Percentiles rank a stretch among this genome's conserved stretches.
Evolutionary conservation across 129 eudicot species (phyloP).

Genomic region (Apium graveolens): DNA sequence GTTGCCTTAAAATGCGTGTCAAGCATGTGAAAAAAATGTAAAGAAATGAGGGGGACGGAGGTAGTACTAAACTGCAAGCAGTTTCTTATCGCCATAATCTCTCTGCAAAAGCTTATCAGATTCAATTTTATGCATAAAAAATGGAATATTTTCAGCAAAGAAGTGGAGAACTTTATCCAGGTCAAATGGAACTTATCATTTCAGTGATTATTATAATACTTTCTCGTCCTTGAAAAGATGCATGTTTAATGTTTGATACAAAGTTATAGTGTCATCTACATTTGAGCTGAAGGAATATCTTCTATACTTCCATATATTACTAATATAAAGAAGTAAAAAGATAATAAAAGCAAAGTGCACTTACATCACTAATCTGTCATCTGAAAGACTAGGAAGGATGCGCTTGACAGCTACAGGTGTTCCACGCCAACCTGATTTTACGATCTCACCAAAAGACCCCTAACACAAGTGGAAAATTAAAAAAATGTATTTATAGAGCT

Average conservation of each 20-base stretch:
- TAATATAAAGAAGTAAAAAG: not conserved
- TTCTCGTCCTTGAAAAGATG: not conserved
- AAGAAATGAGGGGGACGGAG: too few species aligned
- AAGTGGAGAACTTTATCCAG: not conserved
- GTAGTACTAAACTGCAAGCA: not conserved
- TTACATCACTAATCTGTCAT: slow-evolving; percentile 89
- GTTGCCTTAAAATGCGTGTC: too few species aligned
- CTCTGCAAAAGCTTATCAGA: not conserved
- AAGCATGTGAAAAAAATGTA: too few species aligned
- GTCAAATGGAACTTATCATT: not conserved
- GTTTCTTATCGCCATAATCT: not conserved
- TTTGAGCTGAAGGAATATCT: not conserved
- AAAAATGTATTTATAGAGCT: not conserved
- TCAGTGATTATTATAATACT: not conserved
- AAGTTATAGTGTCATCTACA: not conserved
- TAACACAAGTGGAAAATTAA: slow-evolving; percentile 12
- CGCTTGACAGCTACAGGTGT: slow-evolving; percentile 99
- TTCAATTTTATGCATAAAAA: too few species aligned
- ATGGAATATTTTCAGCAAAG: not conserved
- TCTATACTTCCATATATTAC: not conserved
- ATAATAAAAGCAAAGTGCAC: slow-evolving; percentile 4
- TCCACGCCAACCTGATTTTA: slow-evolving; percentile 97
- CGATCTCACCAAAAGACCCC: slow-evolving; percentile 98
- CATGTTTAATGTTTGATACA: not conserved
- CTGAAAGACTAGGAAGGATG: slow-evolving; percentile 95